Evolutionary conservation across 768 basidiomycete species (phyloP).

Genomic region (Plicaturopsis crispa): DNA sequence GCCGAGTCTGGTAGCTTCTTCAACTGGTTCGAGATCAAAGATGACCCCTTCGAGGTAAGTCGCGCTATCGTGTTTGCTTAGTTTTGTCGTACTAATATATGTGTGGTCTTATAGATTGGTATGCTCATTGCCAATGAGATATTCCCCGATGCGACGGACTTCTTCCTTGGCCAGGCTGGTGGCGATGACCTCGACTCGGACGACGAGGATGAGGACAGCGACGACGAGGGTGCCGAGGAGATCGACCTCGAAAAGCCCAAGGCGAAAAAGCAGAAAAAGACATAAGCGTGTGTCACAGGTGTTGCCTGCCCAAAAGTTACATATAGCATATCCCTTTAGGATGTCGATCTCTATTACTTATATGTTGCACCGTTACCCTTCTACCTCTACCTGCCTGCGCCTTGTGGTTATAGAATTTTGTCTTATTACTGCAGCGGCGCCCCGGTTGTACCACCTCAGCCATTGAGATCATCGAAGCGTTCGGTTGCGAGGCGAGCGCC

Average conservation of each 20-base stretch:
- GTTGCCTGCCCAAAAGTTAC: neutral
- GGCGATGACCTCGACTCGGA: constrained; percentile 58
- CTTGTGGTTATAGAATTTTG: no score
- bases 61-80: constrained; percentile 1
- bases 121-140: constrained; percentile 67
- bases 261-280: constrained; percentile 56
- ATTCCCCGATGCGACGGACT: constrained; percentile 76
- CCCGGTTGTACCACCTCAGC: no score
- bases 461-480: no score
- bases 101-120: constrained; percentile 51
- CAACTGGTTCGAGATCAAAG: constrained; percentile 70
- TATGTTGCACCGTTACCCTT: constrained; percentile 1
- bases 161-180: constrained; percentile 63
- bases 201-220: constrained; percentile 61
- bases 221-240: constrained; percentile 76
- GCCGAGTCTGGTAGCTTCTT: constrained; percentile 80
- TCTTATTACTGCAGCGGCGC: no score
- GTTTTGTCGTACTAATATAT: neutral
- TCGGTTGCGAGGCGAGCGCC: no score
- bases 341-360: constrained; percentile 2
- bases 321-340: constrained; percentile 1
- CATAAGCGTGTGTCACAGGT: neutral
- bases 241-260: constrained; percentile 85
- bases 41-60: constrained; percentile 65
- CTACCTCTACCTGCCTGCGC: no score